Base-by-base conservation (phyloP, 1,284 basidiomycete species). In the Pseudozyma hubeiensis region DNA sequence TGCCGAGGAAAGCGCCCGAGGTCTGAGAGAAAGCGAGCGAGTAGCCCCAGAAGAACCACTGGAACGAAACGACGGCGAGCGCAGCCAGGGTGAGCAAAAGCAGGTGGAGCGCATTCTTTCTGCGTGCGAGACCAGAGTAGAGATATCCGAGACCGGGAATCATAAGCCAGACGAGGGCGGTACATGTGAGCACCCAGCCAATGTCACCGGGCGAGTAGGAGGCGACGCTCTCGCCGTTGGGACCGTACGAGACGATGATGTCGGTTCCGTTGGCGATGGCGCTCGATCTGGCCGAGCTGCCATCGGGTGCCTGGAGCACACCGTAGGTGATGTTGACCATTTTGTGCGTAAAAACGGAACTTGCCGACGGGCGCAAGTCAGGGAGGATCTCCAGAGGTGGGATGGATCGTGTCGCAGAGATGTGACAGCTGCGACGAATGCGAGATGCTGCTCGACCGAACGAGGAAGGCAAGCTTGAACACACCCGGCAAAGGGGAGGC, bases 51-150 rank as follows among this genome's bases (percentile, higher is more conserved):
- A 84, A 84, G 81, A 84, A 84, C 84, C 81, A 85, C 82, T 95
- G 93, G 86, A 97, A 73, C 41, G 56, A 68, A 19, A 69, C 77
- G 29, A 84, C 80, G 57, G 81, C 81, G 49, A 84, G 79, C 0
- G 82, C 76, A 34, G 80, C 77, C 35, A 88, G 82, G 11, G 86
- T 86, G 46, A 88, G 84, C 75, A 87, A 86, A 4, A 88, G 80
- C 13, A 88, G 84, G 45, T 86, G 86, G 10, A 88, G 83, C 1
- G 87, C 87, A 67, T 88, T 88, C 75, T 88, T 88, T 41, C 93
- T 87, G 55, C 93, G 88, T 17, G 91, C 90, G 13, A 94, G 87
- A 65, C 93, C 93, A 43, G 93, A 93, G 85, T 96, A 96, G 33
- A 95, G 89, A 86, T 94, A 95, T 2, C 72, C 87, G 85, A 77